Base-by-base conservation (phyloP, 2,329 filamentous ascomycete species). In the Dothideomycetes sp. region DNA sequence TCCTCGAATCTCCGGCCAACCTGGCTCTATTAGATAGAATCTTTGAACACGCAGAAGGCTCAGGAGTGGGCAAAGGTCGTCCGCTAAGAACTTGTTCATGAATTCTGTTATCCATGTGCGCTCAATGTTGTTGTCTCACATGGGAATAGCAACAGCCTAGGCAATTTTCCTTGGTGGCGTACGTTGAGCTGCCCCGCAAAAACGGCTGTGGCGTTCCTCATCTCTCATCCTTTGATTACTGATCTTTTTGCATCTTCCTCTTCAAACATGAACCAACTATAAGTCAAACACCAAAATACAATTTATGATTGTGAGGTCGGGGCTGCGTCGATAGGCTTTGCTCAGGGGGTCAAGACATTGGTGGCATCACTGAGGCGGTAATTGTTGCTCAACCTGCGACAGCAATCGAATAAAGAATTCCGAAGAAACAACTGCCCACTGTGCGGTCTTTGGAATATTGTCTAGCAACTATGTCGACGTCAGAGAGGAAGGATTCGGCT, bases 191-290 rank as follows among this genome's bases (percentile, higher is more conserved):
- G n/a, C 37, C 25, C 37, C 28, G 22, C 37, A 20, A 18, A 10
- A 40, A 40, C 37, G 35, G 35, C 15, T 23, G 25, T 24, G 25
- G 28, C 27, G 23, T 31, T 29, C 29, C 36, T n/a, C n/a, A n/a
- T n/a, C n/a, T n/a, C n/a, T n/a, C 36, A 32, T 32, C 36, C 17
- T 39, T 15, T 8, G 28, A 39, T 39, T 39, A 39, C 36, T 40
- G 30, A 33, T 40, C 37, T 27, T 13, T 13, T 33, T 23, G 10
- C 23, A 34, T 19, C 29, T 27, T 9, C 19, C 32, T n/a, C 19
- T 40, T 20, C 20, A 11, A 32, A 20, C 29, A 29, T n/a, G 10
- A 12, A 12, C 27, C n/a, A 24, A 24, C 7, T 24, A 11, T 7
- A 7, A 7, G 12, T 24, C 7, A 24, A 24, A 7, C 22, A 7